Evolutionary conservation across 2,329 filamentous ascomycete genomes (phyloP), one percentile per base, ranked within the genome.

Genomic region (Samsoniella hepiali): DNA sequence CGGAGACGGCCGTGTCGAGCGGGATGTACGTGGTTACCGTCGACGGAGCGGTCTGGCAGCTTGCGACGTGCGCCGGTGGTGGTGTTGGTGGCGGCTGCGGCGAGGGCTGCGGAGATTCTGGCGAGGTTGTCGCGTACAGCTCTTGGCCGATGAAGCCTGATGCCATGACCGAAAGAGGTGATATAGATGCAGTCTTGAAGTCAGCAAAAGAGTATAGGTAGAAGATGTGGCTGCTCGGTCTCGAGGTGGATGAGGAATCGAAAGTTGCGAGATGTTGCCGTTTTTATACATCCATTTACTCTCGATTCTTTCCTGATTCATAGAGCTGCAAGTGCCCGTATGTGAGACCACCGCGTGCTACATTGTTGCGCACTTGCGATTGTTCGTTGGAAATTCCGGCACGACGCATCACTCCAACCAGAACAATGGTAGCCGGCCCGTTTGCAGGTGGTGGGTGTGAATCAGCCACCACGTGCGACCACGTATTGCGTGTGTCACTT

Each of bases 131-230:
- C 34, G 10, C 32, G 51, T 15, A 15, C 34, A 62, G 51, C 11
- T 62, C 60, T 27, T 62, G 60, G 10, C 60, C 60, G 17, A 62
- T 62, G 34, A 62, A 62, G 9, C 60, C 60, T 1, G 15, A 22
- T 13, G 11, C 17, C 58, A 62, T 62, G 10, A 22, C 22, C 22
- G 22, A 22, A 22, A 22, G 22, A 22, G 3, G 29, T 31, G 17
- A 5, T 3, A 29, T 13, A 29, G 9, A 17, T 45, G 22, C 15
- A n/a, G 32, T 22, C 34, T 38, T 55, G 34, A 13, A 22, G 1
- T 22, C 22, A 22, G 22, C 22, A 22, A 22, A 22, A 22, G 22
- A 22, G 22, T 22, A 22, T 22, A 1, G 22, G 1, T 22, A 22
- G 22, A 22, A 22, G 22, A 22, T 22, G 22, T 22, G 22, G 22